phyloP scores from a whole-genome alignment of 139 green algal species.

The Auxenochlorella pyrenoidosa region DNA sequence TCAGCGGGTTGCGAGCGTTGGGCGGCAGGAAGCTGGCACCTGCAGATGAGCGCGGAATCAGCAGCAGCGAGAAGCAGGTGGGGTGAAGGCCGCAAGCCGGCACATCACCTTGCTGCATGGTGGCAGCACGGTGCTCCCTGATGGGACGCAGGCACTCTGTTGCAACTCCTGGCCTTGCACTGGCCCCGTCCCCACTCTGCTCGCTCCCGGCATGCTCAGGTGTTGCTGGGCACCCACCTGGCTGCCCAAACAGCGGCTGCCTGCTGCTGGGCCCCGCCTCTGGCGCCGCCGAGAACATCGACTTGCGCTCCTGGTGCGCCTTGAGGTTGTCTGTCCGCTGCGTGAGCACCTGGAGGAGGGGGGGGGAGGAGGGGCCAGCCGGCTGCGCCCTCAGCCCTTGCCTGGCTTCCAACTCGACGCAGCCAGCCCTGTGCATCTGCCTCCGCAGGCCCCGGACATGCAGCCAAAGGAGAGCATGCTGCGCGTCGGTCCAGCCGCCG shows the following conservation, averaged over 20 bases:
- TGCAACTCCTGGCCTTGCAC: too few species aligned
- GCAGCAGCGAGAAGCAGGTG: neutral
- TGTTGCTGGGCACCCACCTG: constrained; percentile 37
- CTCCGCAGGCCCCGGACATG: too few species aligned
- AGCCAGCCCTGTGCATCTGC: too few species aligned
- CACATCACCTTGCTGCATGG: neutral
- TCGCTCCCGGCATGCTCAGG: neutral
- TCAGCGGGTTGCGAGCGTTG: constrained; percentile 35
- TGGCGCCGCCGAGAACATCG: constrained; percentile 82
- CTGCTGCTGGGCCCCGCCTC: neutral
- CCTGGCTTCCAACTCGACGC: too few species aligned
- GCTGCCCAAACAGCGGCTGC: constrained; percentile 43
- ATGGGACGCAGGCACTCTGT: too few species aligned
- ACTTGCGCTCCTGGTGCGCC: constrained; percentile 78
- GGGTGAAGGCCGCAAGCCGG: too few species aligned
- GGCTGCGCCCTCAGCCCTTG: too few species aligned
- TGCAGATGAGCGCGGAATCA: neutral
- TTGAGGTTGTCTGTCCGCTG: constrained; percentile 92
- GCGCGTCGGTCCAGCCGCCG: too few species aligned
- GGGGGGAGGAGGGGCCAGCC: too few species aligned
- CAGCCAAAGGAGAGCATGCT: too few species aligned
- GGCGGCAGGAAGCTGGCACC: constrained; percentile 34
- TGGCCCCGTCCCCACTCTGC: neutral
- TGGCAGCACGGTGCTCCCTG: too few species aligned
- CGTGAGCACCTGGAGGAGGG: constrained; percentile 72